Evolutionary conservation across 2,329 filamentous ascomycete species (phyloP).

Genomic region (Septoria petroselini): DNA sequence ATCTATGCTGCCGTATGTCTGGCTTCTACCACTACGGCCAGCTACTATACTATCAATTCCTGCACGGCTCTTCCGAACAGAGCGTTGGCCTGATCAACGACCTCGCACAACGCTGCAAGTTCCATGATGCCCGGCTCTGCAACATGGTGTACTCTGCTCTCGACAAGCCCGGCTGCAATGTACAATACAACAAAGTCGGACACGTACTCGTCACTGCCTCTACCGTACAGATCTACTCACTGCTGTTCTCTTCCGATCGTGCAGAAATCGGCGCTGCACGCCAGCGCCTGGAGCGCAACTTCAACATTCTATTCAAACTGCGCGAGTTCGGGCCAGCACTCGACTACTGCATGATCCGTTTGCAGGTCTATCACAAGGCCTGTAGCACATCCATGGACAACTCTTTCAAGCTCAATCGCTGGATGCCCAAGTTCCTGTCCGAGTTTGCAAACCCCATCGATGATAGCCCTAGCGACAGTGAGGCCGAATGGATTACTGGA

Average conservation of each 20-base stretch:
- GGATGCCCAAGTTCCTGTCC: constrained; percentile 13
- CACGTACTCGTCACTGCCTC: constrained; percentile 14
- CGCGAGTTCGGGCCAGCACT: constrained; percentile 10
- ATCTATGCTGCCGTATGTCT: constrained; percentile 13
- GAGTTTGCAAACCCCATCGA: constrained; percentile 14
- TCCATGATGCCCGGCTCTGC: constrained; percentile 11
- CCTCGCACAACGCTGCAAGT: constrained; percentile 12
- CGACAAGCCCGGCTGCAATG: constrained; percentile 11
- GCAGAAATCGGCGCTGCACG: constrained; percentile 4
- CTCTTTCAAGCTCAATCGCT: constrained; percentile 13
- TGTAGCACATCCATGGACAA: constrained; percentile 15
- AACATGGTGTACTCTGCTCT: constrained; percentile 15
- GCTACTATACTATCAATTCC: constrained; percentile 12
- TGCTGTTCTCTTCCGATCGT: constrained; percentile 7
- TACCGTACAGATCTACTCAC: constrained; percentile 9
- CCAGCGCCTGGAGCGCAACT: constrained; percentile 12
- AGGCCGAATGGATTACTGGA: constrained; percentile 8
- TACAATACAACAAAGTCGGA: constrained; percentile 14
- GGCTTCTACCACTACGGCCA: constrained; percentile 12
- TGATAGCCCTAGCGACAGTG: constrained; percentile 4
- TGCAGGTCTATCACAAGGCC: constrained; percentile 9
- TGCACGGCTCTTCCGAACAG: constrained; percentile 10
- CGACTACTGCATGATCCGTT: constrained; percentile 12
- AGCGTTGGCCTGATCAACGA: constrained; percentile 10
- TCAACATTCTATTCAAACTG: constrained; percentile 9